Evolutionary conservation across 495 filamentous ascomycete genomes (phyloP).

Genomic region (Usnea hakonensis): DNA sequence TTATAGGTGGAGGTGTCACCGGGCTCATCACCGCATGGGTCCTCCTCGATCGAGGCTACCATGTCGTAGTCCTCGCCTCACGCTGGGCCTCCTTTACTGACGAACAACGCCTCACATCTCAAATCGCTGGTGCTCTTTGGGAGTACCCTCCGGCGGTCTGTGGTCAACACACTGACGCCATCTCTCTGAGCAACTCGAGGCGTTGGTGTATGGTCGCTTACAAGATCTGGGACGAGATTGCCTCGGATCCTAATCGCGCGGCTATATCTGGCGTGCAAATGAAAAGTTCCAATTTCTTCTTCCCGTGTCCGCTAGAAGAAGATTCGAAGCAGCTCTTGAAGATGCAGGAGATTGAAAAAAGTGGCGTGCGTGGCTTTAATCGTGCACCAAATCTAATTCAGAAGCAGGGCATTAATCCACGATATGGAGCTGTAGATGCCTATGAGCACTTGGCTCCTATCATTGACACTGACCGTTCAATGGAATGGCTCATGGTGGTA

Average conservation of each 20-base stretch:
- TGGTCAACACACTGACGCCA: constrained; percentile 39
- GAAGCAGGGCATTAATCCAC: constrained; percentile 29
- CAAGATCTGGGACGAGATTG: constrained; percentile 36
- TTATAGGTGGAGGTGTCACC: constrained; percentile 43
- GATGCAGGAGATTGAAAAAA: constrained; percentile 33
- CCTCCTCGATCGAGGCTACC: constrained; percentile 42
- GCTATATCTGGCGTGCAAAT: constrained; percentile 37
- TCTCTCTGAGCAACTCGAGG: constrained; percentile 35
- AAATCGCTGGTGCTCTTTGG: constrained; percentile 46
- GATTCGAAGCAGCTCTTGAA: constrained; percentile 30
- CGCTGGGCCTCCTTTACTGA: constrained; percentile 34
- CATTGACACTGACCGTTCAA: constrained; percentile 45
- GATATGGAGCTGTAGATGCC: constrained; percentile 40
- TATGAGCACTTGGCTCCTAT: constrained; percentile 42
- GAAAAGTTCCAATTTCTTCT: constrained; percentile 36
- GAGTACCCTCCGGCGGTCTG: constrained; percentile 43
- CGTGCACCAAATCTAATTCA: constrained; percentile 32
- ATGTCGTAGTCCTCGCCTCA: constrained; percentile 41
- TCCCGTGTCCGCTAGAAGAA: constrained; percentile 31
- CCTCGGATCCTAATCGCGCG: constrained; percentile 27
- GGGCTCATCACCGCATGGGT: constrained; percentile 40
- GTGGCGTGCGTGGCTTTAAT: constrained; percentile 34
- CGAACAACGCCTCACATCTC: constrained; percentile 40
- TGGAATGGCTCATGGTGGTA: constrained; percentile 38
- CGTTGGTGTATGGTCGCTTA: constrained; percentile 40